Evolutionary conservation across 805 yeast species (phyloP).

Genomic region (Alloascoidea hylecoeti): DNA sequence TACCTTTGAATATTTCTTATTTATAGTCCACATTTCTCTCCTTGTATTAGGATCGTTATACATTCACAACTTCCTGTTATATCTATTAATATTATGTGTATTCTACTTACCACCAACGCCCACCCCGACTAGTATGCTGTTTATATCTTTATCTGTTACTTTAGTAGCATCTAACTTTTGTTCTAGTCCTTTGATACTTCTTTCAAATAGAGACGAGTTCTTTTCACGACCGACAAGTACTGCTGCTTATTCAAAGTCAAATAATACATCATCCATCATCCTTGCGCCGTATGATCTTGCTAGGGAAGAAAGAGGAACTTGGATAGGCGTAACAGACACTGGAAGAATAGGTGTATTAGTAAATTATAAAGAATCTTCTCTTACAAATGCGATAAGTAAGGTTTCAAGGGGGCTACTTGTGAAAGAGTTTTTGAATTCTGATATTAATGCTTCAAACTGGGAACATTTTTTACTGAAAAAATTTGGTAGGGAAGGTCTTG

Average conservation of each 20-base stretch:
- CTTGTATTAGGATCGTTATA: too few species aligned
- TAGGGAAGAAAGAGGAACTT: slow-evolving; percentile 69
- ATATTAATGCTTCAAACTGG: slow-evolving; percentile 28
- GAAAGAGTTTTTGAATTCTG: slow-evolving; percentile 21
- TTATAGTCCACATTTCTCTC: too few species aligned
- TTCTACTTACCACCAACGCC: slow-evolving; percentile 47
- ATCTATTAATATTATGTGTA: too few species aligned
- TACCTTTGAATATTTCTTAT: too few species aligned
- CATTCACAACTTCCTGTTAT: too few species aligned
- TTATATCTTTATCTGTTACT: background rate
- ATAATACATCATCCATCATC: slow-evolving; percentile 21
- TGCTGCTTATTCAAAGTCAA: slow-evolving; percentile 5
- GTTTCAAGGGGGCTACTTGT: slow-evolving; percentile 43
- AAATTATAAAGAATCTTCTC: slow-evolving; percentile 45
- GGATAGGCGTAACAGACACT: slow-evolving; percentile 61
- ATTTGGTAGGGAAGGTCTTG: slow-evolving; percentile 14
- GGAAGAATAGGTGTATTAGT: slow-evolving; percentile 63
- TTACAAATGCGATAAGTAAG: slow-evolving; percentile 19
- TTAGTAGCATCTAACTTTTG: background rate
- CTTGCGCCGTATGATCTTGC: slow-evolving; percentile 67
- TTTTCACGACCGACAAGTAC: slow-evolving; percentile 52
- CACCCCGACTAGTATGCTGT: slow-evolving; percentile 46
- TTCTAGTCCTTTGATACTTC: slow-evolving; percentile 30
- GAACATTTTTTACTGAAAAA: slow-evolving; percentile 14
- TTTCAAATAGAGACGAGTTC: slow-evolving; percentile 84